A percentile compares a stretch with the other conserved stretches of the same genome.
phyloP scores from a whole-genome alignment of 176 grass and related monocot species.

The Zizania latifolia region DNA sequence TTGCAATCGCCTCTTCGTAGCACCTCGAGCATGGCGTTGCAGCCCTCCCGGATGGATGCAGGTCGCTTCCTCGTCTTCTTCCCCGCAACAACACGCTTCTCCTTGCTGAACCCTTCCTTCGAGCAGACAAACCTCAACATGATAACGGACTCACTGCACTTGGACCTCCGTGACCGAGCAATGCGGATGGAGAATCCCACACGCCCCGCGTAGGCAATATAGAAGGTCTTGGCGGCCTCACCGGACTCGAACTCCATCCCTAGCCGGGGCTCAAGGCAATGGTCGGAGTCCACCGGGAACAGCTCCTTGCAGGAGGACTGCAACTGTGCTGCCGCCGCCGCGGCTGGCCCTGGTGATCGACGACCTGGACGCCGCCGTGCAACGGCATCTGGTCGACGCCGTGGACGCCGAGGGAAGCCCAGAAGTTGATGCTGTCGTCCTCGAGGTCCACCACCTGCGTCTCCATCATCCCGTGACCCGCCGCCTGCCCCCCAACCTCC shows the following conservation, averaged over 20 bases:
- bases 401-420: conserved; percentile 69
- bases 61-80: conserved; percentile 82
- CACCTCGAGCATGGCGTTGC: conserved; percentile 96
- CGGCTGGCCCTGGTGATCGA: conserved; percentile 40
- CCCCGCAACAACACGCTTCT: conserved; percentile 50
- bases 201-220: conserved; percentile 80
- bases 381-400: conserved; percentile 59
- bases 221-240: conserved; percentile 92
- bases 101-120: conserved; percentile 70
- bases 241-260: conserved; percentile 95
- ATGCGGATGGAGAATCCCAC: conserved; percentile 82
- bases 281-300: conserved; percentile 56
- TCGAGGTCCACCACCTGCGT: conserved; percentile 68
- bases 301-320: conserved; percentile 55
- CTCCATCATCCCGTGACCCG: conserved; percentile 53
- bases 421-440: conserved; percentile 98
- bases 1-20: conserved; percentile 59
- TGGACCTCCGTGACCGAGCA: conserved; percentile 68
- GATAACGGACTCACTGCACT: conserved; percentile 83
- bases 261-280: conserved; percentile 56
- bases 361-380: conserved; percentile 38
- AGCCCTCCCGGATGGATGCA: conserved; percentile 89
- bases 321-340: background rate
- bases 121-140: conserved; percentile 94
- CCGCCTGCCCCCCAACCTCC: conserved; percentile 28